Base-by-base conservation (phyloP, 2,329 filamentous ascomycete species). In the Chaetomiaceae sp. region DNA sequence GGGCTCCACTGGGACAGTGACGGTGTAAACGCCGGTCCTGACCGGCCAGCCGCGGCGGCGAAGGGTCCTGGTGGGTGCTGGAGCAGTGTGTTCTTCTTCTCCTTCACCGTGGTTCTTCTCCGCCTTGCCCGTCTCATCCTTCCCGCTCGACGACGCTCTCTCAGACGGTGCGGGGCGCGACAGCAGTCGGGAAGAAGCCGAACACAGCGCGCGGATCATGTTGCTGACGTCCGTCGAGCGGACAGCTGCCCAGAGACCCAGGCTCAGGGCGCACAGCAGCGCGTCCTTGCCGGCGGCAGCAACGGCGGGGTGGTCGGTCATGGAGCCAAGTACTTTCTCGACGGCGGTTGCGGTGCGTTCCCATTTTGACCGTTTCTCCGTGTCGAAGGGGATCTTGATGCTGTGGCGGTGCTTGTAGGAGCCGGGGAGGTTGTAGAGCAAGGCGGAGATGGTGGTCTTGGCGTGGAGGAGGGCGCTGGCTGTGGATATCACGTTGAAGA, bases 171-270 rank as follows among this genome's bases (percentile, higher is more conserved):
- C n/a, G n/a, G n/a, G n/a, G n/a, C n/a, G n/a, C n/a, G n/a, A n/a
- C n/a, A n/a, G n/a, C n/a, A 54, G 54, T 3, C 21, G n/a, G 19
- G 19, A 3, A 45, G 63, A 65, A 40, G 65, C 62, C 2, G 70
- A 69, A 2, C 69, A 61, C 16, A 63, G 62, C 1, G 65, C 66
- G 16, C 59, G 59, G 12, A 82, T 60, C 56, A 83, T 76, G 9
- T 74, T 68, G n/a, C 67, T 65, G 0, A 74, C 69, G 56, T 79
- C 73, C 3, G 77, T 66, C 19, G 74, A 72, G 27, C 78, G 70
- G 1, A 76, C 70, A 35, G 77, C 77, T n/a, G 76, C 73, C 80
- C 81, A 84, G 2, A 76, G 50, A 1, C 78, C 73, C n/a, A 83
- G 63, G 50, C 73, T 77, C 13, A 79, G 52, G 1, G 70, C 69